A percentile compares a stretch with the other conserved stretches of the same genome.
Conservation (phyloP, 1,284 basidiomycete species). For the Mycena sp. region DNA sequence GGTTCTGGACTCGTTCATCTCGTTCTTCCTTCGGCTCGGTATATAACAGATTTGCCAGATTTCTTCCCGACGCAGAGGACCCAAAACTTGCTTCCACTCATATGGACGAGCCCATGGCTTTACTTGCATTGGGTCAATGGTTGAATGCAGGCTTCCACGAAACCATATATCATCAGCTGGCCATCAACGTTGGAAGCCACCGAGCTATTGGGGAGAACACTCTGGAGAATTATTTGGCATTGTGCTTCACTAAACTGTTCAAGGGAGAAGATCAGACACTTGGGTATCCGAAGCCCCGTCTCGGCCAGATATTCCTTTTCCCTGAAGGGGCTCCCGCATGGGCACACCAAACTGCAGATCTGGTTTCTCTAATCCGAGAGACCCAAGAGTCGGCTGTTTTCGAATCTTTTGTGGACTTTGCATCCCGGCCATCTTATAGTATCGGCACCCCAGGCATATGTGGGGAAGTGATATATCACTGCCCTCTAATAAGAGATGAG, state of each 20-base stretch:
- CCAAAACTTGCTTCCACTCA: neutral
- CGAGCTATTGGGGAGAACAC: neutral
- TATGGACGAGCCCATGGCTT: constrained; percentile 4
- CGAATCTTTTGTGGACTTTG: neutral
- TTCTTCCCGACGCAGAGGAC: neutral
- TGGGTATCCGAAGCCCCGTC: neutral
- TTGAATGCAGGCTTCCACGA: neutral
- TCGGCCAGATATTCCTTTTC: constrained; percentile 6
- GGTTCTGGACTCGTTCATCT: too few relatives aligned
- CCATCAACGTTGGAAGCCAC: neutral
- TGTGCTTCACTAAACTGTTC: neutral
- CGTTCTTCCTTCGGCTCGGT: too few relatives aligned
- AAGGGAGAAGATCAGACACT: too few relatives aligned
- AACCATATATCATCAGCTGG: neutral
- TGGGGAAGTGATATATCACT: too few relatives aligned
- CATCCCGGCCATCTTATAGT: constrained; percentile 2
- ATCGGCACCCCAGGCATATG: too few relatives aligned
- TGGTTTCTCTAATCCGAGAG: neutral
- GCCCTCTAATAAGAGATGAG: too few relatives aligned
- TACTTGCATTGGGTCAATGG: constrained; percentile 8
- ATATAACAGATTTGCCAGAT: too few relatives aligned
- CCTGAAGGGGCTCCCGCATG: neutral
- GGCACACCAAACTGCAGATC: neutral
- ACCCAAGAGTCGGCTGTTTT: neutral
- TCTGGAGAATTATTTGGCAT: constrained; percentile 5